Conservation (phyloP, 352 stramenopile species). For the Phytophthora podocarpi region DNA sequence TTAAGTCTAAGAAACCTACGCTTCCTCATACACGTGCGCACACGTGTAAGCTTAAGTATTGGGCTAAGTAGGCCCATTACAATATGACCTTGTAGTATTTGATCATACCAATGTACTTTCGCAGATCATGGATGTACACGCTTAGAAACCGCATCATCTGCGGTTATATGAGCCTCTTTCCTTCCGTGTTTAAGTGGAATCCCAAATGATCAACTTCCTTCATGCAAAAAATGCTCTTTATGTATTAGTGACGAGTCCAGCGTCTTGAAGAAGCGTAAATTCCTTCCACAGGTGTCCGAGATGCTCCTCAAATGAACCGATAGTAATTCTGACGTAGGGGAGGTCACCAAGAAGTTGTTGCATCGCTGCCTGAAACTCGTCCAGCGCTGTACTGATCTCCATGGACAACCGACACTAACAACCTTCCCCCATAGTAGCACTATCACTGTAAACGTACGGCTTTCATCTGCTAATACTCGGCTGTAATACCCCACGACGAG, state of each 20-base stretch:
- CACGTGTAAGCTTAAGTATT: too few relatives aligned
- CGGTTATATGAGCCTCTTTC: not conserved
- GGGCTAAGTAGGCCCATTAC: too few relatives aligned
- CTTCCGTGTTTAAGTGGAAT: not conserved
- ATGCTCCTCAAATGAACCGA: slow-evolving; percentile 9
- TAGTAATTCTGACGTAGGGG: not conserved
- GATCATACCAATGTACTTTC: not conserved
- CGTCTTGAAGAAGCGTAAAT: not conserved
- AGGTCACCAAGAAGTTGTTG: slow-evolving; percentile 1
- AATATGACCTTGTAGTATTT: slow-evolving; percentile 16
- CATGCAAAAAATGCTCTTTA: slow-evolving; percentile 2
- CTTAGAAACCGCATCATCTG: not conserved
- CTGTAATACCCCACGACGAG: not conserved
- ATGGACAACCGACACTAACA: slow-evolving; percentile 11
- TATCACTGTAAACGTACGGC: not conserved
- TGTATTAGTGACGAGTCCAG: not conserved
- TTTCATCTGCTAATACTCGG: slow-evolving; percentile 1
- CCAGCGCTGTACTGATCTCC: not conserved
- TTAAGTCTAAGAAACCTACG: too few relatives aligned
- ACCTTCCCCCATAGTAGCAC: slow-evolving; percentile 1
- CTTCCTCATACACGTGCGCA: too few relatives aligned
- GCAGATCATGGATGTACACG: not conserved
- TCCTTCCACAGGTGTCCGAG: not conserved
- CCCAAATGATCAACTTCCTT: slow-evolving; percentile 1
- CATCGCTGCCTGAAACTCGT: slow-evolving; percentile 9